Evolutionary conservation across 2,329 filamentous ascomycete genomes (phyloP), one percentile per base, ranked within the genome.

Genomic region (Phoma sp.): DNA sequence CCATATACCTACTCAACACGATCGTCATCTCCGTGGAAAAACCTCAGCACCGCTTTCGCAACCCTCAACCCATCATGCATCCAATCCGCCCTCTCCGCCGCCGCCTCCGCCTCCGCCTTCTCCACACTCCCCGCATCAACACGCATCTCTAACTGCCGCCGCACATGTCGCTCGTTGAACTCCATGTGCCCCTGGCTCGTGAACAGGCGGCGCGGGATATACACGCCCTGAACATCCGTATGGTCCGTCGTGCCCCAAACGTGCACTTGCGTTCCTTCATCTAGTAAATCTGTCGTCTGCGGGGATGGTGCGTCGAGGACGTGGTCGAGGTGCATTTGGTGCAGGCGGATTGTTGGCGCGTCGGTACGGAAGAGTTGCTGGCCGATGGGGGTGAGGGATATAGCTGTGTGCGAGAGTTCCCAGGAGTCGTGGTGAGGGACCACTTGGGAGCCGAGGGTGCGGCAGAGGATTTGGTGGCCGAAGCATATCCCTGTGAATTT

Each of bases 401-500:
- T 77, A 1, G 70, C 53, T 0, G 76, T 78, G 53, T 81, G 78
- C 0, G 77, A 73, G 0, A 81, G 67, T 55, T 81, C 78, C 79
- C 79, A 81, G 26, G 83, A 76, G 7, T 69, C 70, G 20, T 73
- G 68, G 7, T 74, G 66, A 2, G 73, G 66, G 23, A 73, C 65
- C 14, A 81, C 72, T 12, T 60, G 65, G 4, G 75, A 71, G 6
- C 78, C 78, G 1, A 81, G 73, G 2, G 74, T 69, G 17, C 78
- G 76, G 23, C 73, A 76, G 11, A 81, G 73, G 15, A 81, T 68
- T 59, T 81, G 79, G 45, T 81, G 79, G 14, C 79, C 79, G 53
- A 81, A 81, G 53, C 78, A 81, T 30, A 81, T 77, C 15, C 79
- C 79, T 9, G 75, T 71, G 58, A 80, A 79, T 28, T 79, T 78